Conservation (phyloP, 2,329 filamentous ascomycete species). For the Berkeleyomyces basicola region DNA sequence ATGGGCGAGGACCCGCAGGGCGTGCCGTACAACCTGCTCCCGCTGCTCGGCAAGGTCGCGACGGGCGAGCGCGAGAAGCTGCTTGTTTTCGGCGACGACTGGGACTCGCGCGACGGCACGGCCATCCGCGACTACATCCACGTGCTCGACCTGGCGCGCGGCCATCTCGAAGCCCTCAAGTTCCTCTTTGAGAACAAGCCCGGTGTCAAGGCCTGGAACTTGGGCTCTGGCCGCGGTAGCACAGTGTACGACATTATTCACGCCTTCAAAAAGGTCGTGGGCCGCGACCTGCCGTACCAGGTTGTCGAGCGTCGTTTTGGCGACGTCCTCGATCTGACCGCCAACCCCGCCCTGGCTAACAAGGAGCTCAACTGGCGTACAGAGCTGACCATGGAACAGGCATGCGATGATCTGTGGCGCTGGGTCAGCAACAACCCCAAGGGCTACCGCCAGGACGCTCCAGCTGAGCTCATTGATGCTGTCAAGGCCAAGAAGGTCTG, state of each 20-base stretch:
- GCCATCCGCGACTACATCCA: conserved; percentile 98
- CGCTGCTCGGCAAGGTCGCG: conserved; percentile 85
- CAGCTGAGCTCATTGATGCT: conserved; percentile 57
- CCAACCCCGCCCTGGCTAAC: conserved; percentile 76
- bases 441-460: conserved; percentile 86
- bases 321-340: conserved; percentile 87
- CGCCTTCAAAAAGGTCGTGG: conserved; percentile 76
- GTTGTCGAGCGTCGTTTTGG: conserved; percentile 68
- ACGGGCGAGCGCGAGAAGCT: conserved; percentile 91
- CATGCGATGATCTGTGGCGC: conserved; percentile 85
- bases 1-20: conserved; percentile 98
- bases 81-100: conserved; percentile 89
- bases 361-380: conserved; percentile 86
- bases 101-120: conserved; percentile 75
- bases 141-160: conserved; percentile 73
- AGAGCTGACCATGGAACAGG: conserved; percentile 75
- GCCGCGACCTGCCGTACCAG: conserved; percentile 71
- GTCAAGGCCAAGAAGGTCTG: conserved; percentile 33
- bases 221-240: conserved; percentile 85
- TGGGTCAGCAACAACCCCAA: conserved; percentile 96
- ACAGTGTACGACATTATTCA: conserved; percentile 97
- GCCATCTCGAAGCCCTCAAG: conserved; percentile 78
- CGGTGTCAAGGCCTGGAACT: conserved; percentile 88
- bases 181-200: conserved; percentile 72
- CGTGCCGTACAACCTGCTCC: conserved; percentile 87